A percentile compares a stretch with the other conserved stretches of the same genome.
These are phyloP conservation scores for Capronia coronata DNA, from an alignment of 2,329 filamentous ascomycete species.

Conservation along the genomic window DNA sequence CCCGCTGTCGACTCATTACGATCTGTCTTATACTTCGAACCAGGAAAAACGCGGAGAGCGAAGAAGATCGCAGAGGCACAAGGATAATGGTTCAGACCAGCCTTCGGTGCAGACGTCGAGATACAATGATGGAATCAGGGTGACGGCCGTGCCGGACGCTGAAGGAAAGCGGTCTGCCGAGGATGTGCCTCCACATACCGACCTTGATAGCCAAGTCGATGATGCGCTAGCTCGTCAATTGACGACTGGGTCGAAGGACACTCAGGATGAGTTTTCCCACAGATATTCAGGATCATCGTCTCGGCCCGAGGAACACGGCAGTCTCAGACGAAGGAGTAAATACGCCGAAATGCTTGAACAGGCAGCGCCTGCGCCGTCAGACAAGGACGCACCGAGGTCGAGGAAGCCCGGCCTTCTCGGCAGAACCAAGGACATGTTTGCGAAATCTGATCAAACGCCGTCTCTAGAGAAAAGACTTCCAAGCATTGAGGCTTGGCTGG, in stretches of 20 bases:
- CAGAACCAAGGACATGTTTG: conserved; percentile 43
- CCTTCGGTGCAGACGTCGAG: not conserved
- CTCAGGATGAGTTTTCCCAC: too few species aligned
- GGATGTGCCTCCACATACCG: not conserved
- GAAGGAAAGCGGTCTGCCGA: not conserved
- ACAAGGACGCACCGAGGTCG: conserved; percentile 26
- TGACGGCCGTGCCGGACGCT: not conserved
- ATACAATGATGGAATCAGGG: conserved; percentile 15
- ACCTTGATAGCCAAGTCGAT: conserved; percentile 11
- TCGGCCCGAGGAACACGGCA: conserved; percentile 6
- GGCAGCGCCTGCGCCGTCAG: conserved; percentile 28
- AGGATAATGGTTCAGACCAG: not conserved
- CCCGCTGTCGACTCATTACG: conserved; percentile 26
- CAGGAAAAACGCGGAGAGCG: conserved; percentile 24
- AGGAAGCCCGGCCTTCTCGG: conserved; percentile 36
- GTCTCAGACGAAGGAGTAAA: conserved; percentile 20
- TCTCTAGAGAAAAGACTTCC: conserved; percentile 42
- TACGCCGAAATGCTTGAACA: conserved; percentile 24
- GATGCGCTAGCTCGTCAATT: conserved; percentile 10
- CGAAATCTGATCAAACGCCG: conserved; percentile 35
- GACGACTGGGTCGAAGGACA: conserved; percentile 7
- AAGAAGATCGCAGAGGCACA: conserved; percentile 18
- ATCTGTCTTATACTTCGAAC: conserved; percentile 20
- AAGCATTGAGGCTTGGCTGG: conserved; percentile 58
- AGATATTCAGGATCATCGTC: conserved; percentile 1